Evolutionary conservation across 805 yeast species (phyloP).

Genomic region (Kuraishia molischiana): DNA sequence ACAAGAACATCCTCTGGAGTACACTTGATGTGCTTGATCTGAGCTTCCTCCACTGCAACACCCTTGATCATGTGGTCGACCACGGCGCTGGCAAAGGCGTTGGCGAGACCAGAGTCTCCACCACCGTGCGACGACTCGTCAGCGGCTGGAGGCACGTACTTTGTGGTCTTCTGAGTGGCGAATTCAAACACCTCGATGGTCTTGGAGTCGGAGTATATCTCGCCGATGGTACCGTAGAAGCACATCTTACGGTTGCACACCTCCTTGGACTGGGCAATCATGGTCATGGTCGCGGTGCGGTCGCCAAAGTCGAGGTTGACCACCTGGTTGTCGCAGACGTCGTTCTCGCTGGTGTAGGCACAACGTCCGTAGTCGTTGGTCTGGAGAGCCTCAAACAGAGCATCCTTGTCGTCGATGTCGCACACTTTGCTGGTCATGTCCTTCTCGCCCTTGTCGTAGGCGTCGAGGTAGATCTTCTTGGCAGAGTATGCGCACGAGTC

Average conservation of each 20-base stretch:
- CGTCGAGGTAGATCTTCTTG: conserved; percentile 9
- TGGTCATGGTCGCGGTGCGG: conserved; percentile 15
- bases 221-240: conserved; percentile 14
- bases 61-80: conserved; percentile 7
- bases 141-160: conserved; percentile 5
- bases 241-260: conserved; percentile 11
- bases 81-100: conserved; percentile 11
- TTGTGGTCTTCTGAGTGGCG: conserved; percentile 6
- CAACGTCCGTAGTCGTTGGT: conserved; percentile 13
- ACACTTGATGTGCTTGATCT: conserved; percentile 8
- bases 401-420: conserved; percentile 11
- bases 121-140: conserved; percentile 15
- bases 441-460: conserved; percentile 6
- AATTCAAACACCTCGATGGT: conserved; percentile 12
- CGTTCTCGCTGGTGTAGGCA: conserved; percentile 13
- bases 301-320: conserved; percentile 12
- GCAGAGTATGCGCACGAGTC: conserved; percentile 13
- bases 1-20: conserved; percentile 12
- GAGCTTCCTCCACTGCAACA: conserved; percentile 8
- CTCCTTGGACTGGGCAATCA: conserved; percentile 13
- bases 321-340: conserved; percentile 14
- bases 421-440: conserved; percentile 9
- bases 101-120: conserved; percentile 15
- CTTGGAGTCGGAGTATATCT: conserved; percentile 10
- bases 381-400: conserved; percentile 8